Evolutionary conservation across 768 basidiomycete genomes (phyloP), one percentile per base, ranked within the genome.

Genomic region (Leccinum variicolor): DNA sequence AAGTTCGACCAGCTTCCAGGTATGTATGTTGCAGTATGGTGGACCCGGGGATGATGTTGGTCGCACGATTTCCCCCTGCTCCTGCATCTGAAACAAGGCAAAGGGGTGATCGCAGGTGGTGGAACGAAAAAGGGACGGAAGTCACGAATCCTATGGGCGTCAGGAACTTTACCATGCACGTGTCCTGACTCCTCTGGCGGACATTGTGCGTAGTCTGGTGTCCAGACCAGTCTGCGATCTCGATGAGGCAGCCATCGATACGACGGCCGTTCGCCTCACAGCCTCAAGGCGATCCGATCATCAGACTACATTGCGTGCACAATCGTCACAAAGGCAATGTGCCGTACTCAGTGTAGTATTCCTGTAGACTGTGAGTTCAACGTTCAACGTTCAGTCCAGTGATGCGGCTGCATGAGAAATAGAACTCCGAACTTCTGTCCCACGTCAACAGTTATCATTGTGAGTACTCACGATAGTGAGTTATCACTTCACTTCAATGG

Each of bases 251-350:
- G n/a, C 39, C 17, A 9, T 39, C 8, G 36, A 36, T 36, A 34
- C 36, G 36, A n/a, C n/a, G n/a, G n/a, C n/a, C n/a, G n/a, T n/a
- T n/a, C n/a, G n/a, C n/a, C n/a, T n/a, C n/a, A n/a, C n/a, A n/a
- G n/a, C n/a, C n/a, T n/a, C n/a, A n/a, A n/a, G n/a, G n/a, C 39
- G 39, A 41, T 39, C 39, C n/a, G 39, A 9, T 10, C 39, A 41
- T 41, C n/a, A 41, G 39, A n/a, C n/a, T 41, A n/a, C 39, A n/a
- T 41, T 41, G n/a, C 62, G 1, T 66, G 60, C 28, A 50, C 50
- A 10, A 41, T 73, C 45, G 41, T 62, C 31, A 49, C 60, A 6
- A 61, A 46, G 47, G 46, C 66, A 21, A 49, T 66, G 23, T n/a
- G n/a, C n/a, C n/a, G n/a, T n/a, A n/a, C n/a, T n/a, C n/a, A n/a